phyloP scores from a whole-genome alignment of 208 protist genomes.

The Wallacemonas sp. region DNA sequence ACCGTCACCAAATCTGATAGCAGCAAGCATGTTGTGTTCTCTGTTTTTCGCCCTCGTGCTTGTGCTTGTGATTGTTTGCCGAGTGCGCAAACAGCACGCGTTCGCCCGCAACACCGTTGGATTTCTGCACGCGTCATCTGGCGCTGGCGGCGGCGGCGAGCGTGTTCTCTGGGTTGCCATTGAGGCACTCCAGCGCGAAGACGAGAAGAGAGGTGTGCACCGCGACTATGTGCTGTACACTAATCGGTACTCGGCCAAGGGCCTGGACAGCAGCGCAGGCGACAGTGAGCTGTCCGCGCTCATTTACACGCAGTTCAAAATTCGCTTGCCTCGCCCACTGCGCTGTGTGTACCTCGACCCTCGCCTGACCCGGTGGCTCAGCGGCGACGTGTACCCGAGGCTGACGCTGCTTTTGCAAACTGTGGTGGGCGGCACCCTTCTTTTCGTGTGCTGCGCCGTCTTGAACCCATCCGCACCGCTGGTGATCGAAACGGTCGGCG shows the following conservation, averaged over 20 bases:
- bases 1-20: no score
- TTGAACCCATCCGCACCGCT: slow-evolving; percentile 50
- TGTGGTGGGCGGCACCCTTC: slow-evolving; percentile 79
- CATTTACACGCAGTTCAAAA: slow-evolving; percentile 70
- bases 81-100: slow-evolving; percentile 3
- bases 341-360: slow-evolving; percentile 67
- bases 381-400: slow-evolving; percentile 65
- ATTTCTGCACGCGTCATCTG: slow-evolving; percentile 92
- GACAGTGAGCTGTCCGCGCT: slow-evolving; percentile 26
- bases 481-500: slow-evolving; percentile 96
- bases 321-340: slow-evolving; percentile 55
- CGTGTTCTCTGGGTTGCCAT: slow-evolving; percentile 95
- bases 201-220: slow-evolving; percentile 32
- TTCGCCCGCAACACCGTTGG: slow-evolving; percentile 60
- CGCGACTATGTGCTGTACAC: slow-evolving; percentile 71
- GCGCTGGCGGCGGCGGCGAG: slow-evolving; percentile 96
- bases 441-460: slow-evolving; percentile 91
- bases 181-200: slow-evolving; percentile 54
- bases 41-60: slow-evolving; percentile 10
- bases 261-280: not conserved
- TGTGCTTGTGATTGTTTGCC: slow-evolving; percentile 26
- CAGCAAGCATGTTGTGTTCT: not conserved
- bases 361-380: slow-evolving; percentile 53
- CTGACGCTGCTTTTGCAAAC: slow-evolving; percentile 95
- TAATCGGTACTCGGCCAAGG: slow-evolving; percentile 24